Conservation (phyloP, 768 basidiomycete species). For the Mycena crocata region DNA sequence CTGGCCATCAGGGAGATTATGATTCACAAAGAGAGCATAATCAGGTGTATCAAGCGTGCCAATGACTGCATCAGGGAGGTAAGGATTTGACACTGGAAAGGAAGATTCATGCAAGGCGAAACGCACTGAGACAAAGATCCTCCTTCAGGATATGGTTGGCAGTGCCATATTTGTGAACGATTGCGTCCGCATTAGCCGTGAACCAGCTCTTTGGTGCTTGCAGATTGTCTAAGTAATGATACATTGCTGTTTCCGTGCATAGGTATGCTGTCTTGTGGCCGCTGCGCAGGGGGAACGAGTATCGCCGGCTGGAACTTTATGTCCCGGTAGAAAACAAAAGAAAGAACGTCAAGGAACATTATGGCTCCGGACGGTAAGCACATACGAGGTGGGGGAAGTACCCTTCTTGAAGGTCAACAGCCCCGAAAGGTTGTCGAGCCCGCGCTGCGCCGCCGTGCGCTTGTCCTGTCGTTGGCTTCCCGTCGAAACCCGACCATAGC, state of each 20-base stretch:
- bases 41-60: conserved; percentile 64
- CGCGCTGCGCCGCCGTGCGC: no score
- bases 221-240: conserved; percentile 56
- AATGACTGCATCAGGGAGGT: conserved; percentile 47
- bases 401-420: conserved; percentile 31
- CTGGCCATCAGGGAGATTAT: conserved; percentile 9
- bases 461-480: not conserved
- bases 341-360: no score
- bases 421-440: not conserved
- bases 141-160: conserved; percentile 46
- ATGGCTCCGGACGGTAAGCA: no score
- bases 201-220: conserved; percentile 62
- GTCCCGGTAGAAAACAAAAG: no score
- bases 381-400: conserved; percentile 7
- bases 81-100: not conserved
- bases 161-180: conserved; percentile 50
- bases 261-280: conserved; percentile 61
- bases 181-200: conserved; percentile 56
- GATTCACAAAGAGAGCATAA: conserved; percentile 61
- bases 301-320: no score
- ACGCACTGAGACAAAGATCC: conserved; percentile 49
- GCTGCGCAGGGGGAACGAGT: no score
- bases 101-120: not conserved
- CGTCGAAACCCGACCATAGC: not conserved
- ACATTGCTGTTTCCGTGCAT: conserved; percentile 57